phyloP scores from a whole-genome alignment of 2,329 filamentous ascomycete species.

The Hymenoscyphus fraxineus region DNA sequence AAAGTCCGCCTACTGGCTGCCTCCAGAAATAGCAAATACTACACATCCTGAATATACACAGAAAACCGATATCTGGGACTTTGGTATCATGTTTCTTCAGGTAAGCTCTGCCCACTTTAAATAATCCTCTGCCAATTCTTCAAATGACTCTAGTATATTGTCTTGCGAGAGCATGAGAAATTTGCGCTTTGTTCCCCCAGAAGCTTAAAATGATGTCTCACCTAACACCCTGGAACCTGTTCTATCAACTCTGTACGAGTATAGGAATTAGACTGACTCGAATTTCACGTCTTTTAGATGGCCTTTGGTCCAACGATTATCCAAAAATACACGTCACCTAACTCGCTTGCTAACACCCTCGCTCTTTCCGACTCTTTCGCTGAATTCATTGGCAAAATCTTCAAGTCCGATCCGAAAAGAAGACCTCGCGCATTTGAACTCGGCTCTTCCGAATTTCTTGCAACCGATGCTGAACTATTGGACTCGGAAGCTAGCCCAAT shows the following conservation, averaged over 20 bases:
- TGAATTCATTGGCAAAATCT: slow-evolving; percentile 79
- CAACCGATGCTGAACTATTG: slow-evolving; percentile 59
- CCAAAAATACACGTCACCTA: slow-evolving; percentile 75
- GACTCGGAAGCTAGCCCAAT: slow-evolving; percentile 35
- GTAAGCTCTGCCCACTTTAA: background rate
- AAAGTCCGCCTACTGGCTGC: slow-evolving; percentile 77
- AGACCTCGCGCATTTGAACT: slow-evolving; percentile 77
- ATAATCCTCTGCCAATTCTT: background rate
- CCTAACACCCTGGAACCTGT: no score
- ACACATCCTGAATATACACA: slow-evolving; percentile 61
- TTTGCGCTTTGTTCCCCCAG: no score
- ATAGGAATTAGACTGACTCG: background rate
- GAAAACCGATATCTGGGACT: slow-evolving; percentile 93
- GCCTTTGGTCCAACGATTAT: slow-evolving; percentile 78
- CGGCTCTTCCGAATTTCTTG: slow-evolving; percentile 61
- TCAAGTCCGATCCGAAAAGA: slow-evolving; percentile 79
- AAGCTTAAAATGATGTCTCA: no score
- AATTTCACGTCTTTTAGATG: slow-evolving; percentile 49
- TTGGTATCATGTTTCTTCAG: slow-evolving; percentile 86
- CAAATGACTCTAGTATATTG: background rate
- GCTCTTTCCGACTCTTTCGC: slow-evolving; percentile 70
- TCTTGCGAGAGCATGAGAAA: background rate
- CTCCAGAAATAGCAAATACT: slow-evolving; percentile 67
- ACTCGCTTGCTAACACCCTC: slow-evolving; percentile 65
- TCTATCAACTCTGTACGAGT: background rate